Conservation (phyloP, 2,329 filamentous ascomycete species). For the Diaporthe sp. region DNA sequence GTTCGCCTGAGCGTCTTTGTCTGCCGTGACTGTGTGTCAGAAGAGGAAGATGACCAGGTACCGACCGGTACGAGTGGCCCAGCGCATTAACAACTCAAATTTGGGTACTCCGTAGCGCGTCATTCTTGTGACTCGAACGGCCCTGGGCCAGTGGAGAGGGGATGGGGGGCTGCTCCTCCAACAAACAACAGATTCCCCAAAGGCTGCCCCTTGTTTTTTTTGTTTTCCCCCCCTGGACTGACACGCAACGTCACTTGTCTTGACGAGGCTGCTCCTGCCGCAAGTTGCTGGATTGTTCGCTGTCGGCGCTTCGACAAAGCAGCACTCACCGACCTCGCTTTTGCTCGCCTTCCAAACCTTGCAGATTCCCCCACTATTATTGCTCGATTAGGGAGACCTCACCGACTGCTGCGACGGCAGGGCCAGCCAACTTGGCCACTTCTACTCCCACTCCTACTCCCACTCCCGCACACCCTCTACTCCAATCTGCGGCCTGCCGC, state of each 20-base stretch:
- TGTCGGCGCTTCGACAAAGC: slow-evolving; percentile 18
- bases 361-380: slow-evolving; percentile 24
- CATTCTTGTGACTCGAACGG: slow-evolving; percentile 17
- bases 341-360: slow-evolving; percentile 23
- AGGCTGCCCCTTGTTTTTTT: slow-evolving; percentile 14
- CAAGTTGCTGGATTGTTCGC: not conserved
- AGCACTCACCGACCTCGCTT: slow-evolving; percentile 27
- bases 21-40: not conserved
- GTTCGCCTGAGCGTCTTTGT: not conserved
- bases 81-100: slow-evolving; percentile 5
- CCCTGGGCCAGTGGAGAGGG: slow-evolving; percentile 2
- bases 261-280: slow-evolving; percentile 10
- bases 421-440: slow-evolving; percentile 33
- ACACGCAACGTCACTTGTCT: slow-evolving; percentile 25
- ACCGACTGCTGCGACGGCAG: slow-evolving; percentile 30
- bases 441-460: slow-evolving; percentile 11
- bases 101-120: no score
- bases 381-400: slow-evolving; percentile 11
- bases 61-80: not conserved
- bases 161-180: slow-evolving; percentile 2
- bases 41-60: not conserved
- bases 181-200: slow-evolving; percentile 12
- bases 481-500: slow-evolving; percentile 30
- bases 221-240: not conserved
- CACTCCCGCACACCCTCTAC: slow-evolving; percentile 4